Evolutionary conservation across 768 basidiomycete species (phyloP).

Genomic region (Pleurotus ostreatus): DNA sequence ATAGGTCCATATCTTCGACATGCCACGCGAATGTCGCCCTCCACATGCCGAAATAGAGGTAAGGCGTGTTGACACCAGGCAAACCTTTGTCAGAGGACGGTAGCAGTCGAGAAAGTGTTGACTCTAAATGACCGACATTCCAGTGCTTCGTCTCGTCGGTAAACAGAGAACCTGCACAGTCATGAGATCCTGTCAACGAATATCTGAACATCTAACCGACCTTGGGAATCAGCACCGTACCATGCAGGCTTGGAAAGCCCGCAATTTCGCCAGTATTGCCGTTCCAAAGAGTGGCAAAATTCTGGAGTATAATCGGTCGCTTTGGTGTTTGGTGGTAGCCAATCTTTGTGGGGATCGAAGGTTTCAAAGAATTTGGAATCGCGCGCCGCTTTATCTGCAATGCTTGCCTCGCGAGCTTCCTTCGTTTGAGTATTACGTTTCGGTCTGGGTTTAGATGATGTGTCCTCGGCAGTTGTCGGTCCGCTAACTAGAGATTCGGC

Average conservation of each 20-base stretch:
- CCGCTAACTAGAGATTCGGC: constrained; percentile 13
- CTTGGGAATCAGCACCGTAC: constrained; percentile 97
- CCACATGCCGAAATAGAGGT: constrained; percentile 99
- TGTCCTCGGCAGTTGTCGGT: constrained; percentile 11
- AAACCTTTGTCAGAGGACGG: constrained; percentile 65
- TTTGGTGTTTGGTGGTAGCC: constrained; percentile 75
- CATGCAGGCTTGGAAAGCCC: constrained; percentile 87
- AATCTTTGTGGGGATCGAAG: constrained; percentile 71
- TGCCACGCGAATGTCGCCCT: constrained; percentile 98
- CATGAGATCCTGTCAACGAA: not conserved
- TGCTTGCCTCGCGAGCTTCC: constrained; percentile 45
- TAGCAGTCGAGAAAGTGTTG: constrained; percentile 76
- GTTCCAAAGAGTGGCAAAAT: constrained; percentile 82
- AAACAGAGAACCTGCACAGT: constrained; percentile 51
- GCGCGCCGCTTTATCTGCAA: constrained; percentile 41
- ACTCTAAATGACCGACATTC: constrained; percentile 94
- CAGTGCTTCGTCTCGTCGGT: constrained; percentile 77
- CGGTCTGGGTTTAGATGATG: constrained; percentile 27
- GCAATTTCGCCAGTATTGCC: constrained; percentile 90
- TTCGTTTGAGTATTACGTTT: constrained; percentile 35
- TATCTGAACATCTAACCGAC: constrained; percentile 34
- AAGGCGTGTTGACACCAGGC: constrained; percentile 96
- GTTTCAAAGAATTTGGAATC: constrained; percentile 58
- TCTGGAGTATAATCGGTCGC: constrained; percentile 82
- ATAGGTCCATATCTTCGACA: constrained; percentile 99